These are phyloP conservation scores for Umbelopsis vinacea DNA, from an alignment of 192 early-diverging fungal genomes.

Conservation along the genomic window DNA sequence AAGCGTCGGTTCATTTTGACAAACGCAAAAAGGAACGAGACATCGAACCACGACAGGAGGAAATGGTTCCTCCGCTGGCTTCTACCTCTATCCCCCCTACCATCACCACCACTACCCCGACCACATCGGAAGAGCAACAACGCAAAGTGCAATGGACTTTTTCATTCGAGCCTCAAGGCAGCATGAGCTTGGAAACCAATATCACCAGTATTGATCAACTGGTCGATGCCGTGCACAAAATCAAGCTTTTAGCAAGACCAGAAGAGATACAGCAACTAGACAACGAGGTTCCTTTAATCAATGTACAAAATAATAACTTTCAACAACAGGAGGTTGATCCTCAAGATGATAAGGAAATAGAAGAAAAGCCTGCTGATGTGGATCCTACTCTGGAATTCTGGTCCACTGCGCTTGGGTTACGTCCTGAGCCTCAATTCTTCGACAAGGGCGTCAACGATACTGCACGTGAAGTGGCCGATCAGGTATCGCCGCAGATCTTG, in stretches of 20 bases:
- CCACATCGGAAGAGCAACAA: neutral
- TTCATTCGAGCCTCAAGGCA: constrained; percentile 38
- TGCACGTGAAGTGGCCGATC: constrained; percentile 24
- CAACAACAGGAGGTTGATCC: neutral
- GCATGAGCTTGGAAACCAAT: constrained; percentile 42
- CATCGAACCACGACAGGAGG: neutral
- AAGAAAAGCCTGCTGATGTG: neutral
- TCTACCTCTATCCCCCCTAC: neutral
- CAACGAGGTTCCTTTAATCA: neutral
- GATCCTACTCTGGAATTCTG: constrained; percentile 31
- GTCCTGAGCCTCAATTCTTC: constrained; percentile 23
- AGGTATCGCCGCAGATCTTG: constrained; percentile 32
- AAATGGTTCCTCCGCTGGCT: neutral
- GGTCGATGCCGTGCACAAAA: constrained; percentile 41
- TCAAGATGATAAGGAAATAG: constrained; percentile 6
- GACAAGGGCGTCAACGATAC: constrained; percentile 19
- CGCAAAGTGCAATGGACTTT: constrained; percentile 33
- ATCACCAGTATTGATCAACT: constrained; percentile 44
- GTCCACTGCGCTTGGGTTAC: constrained; percentile 8
- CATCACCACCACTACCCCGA: neutral
- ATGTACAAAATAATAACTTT: neutral
- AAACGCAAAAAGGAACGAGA: constrained; percentile 24
- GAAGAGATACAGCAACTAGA: constrained; percentile 9
- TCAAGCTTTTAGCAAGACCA: constrained; percentile 25
- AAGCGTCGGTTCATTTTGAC: constrained; percentile 40